Evolutionary conservation across 768 basidiomycete species (phyloP).

Genomic region (Psilocybe azurescens): DNA sequence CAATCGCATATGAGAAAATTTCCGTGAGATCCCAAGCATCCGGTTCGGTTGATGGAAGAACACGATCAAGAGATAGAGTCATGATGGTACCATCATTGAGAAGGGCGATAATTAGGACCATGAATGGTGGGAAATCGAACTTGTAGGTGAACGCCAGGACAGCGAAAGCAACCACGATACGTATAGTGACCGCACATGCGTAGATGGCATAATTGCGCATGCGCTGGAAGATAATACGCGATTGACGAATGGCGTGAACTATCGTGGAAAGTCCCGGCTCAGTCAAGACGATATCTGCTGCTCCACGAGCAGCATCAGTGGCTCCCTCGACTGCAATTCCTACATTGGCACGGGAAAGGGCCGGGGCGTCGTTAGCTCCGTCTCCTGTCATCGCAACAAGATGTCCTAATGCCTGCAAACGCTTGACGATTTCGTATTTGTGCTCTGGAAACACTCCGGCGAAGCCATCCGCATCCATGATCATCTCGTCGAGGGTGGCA

Average conservation of each 20-base stretch:
- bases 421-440: constrained; percentile 99
- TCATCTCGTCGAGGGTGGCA: constrained; percentile 92
- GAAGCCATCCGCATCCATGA: constrained; percentile 99
- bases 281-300: constrained; percentile 97
- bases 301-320: constrained; percentile 97
- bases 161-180: constrained; percentile 98
- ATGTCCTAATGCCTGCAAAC: constrained; percentile 94
- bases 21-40: constrained; percentile 97
- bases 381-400: constrained; percentile 99
- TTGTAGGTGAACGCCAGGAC: constrained; percentile 95
- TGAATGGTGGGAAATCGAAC: constrained; percentile 99
- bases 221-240: constrained; percentile 99
- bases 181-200: constrained; percentile 94
- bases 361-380: constrained; percentile 98
- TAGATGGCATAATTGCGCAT: constrained; percentile 99
- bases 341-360: constrained; percentile 97
- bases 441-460: constrained; percentile 99
- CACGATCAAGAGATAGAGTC: constrained; percentile 96
- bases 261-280: constrained; percentile 99
- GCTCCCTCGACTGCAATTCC: constrained; percentile 99
- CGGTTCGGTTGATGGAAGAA: constrained; percentile 91
- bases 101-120: constrained; percentile 97
- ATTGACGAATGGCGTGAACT: constrained; percentile 97
- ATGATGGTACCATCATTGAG: constrained; percentile 99
- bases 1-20: constrained; percentile 94